Evolutionary conservation across 106 monocot species (phyloP), one percentile per base, ranked within the genome.

Genomic region (Xerophyta viscosa): DNA sequence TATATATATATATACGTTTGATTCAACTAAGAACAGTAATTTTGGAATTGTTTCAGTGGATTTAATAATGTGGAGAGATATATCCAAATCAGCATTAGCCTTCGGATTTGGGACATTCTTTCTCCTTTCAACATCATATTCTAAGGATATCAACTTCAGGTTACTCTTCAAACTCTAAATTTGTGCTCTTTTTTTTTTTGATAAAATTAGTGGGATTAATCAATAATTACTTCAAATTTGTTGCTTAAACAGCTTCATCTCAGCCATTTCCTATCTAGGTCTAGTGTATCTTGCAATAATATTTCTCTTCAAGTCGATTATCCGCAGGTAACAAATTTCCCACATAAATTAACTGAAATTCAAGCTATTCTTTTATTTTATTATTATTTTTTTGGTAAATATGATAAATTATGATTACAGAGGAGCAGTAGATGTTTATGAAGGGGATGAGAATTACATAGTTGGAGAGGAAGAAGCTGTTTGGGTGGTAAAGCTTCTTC

Each of bases 401-500:
- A n/a, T n/a, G 0, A 46, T n/a, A n/a, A n/a, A n/a, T n/a, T n/a
- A n/a, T n/a, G n/a, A n/a, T n/a, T n/a, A 24, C 67, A 84, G 78
- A 57, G 84, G 67, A 42, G 63, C 46, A 6, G 75, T 50, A 6
- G 75, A 81, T 13, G 50, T 24, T 15, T 66, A 68, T 31, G 54
- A 63, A 4, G 58, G 37, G 18, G 57, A 69, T 24, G 67, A 60
- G 31, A 66, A 57, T 3, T 50, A 31, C 23, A 24, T 85, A 50
- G 50, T 96, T n/a, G 94, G 85, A 68, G 94, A 96, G 48, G 76
- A 88, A 43, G 88, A 96, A 24, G 94, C 89, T 39, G 66, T 85
- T n/a, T 68, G 84, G 70, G 13, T 76, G 21, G 24, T 78, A 3
- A 76, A 76, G 47, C 12, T 67, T 24, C 48, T 89, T 2, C 79